A percentile compares a stretch with the other conserved stretches of the same genome.
Conservation (phyloP, 2,329 filamentous ascomycete species). For the Corniculantispora saksenae region DNA sequence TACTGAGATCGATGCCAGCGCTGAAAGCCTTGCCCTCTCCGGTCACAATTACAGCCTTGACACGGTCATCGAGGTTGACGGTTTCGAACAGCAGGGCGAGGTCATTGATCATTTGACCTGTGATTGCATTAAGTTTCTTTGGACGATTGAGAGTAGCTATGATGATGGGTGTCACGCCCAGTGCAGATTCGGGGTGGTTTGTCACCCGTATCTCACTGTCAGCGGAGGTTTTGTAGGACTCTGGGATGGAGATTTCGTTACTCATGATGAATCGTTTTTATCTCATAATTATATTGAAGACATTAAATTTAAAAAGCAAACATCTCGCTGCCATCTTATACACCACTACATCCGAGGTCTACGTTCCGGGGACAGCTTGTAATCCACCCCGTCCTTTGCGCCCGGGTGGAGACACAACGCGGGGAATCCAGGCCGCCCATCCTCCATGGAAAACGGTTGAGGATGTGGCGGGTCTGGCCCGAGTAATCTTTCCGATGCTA, state of each 20-base stretch:
- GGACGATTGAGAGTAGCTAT: constrained; percentile 55
- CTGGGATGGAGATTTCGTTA: constrained; percentile 1
- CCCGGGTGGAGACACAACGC: neutral
- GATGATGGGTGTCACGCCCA: constrained; percentile 37
- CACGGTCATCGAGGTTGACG: constrained; percentile 56
- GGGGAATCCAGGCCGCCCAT: neutral
- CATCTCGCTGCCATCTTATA: neutral
- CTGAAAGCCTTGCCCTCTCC: constrained; percentile 63
- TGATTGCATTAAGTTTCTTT: constrained; percentile 56
- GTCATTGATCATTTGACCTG: constrained; percentile 42
- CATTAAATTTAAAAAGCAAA: neutral
- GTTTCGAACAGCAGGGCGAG: constrained; percentile 50
- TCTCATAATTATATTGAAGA: neutral
- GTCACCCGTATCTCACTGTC: constrained; percentile 12
- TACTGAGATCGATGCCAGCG: constrained; percentile 59
- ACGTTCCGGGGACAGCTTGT: neutral
- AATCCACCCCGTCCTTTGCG: neutral
- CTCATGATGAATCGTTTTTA: neutral
- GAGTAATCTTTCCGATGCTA: neutral
- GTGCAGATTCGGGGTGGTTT: constrained; percentile 7
- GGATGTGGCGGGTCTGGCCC: no score
- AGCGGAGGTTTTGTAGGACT: neutral
- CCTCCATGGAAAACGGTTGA: neutral
- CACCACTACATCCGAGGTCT: neutral
- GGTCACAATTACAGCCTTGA: constrained; percentile 61